These are phyloP conservation scores for Daucus carota DNA, from an alignment of 129 eudicot species.

Conservation along the genomic window DH1_v3.0 NC_030383.2:60769501-60770000, in stretches of 20 bases:
- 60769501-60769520: neutral
- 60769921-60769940: constrained; percentile 90
- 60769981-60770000: constrained; percentile 56
- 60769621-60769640: neutral
- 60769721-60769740: neutral
- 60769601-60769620: neutral
- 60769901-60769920: neutral
- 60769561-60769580: too few species aligned
- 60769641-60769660: neutral
- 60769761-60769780: neutral
- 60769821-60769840: neutral
- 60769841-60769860: neutral
- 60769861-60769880: too few species aligned
- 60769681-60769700: neutral
- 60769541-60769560: neutral
- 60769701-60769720: neutral
- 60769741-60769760: neutral
- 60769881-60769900: neutral
- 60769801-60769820: neutral
- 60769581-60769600: neutral
- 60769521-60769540: too few species aligned
- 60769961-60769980: constrained; percentile 98
- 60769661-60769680: neutral
- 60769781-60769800: neutral
- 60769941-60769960: constrained; percentile 90